Base-by-base conservation (phyloP, 495 filamentous ascomycete species). In the Penicillium herquei region DNA sequence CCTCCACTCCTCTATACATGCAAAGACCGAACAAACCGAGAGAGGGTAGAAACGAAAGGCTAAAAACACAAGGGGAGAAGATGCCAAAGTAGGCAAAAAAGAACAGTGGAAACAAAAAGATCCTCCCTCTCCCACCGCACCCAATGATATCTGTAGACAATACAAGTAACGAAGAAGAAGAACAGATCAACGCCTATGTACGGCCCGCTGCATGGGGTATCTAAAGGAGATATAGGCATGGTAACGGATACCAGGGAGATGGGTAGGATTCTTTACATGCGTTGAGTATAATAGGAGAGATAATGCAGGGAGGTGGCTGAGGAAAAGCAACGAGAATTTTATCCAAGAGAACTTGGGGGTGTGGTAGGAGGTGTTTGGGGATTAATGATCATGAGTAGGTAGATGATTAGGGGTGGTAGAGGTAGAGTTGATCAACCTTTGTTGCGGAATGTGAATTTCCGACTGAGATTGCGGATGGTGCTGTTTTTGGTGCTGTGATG, bases 401-500 rank as follows among this genome's bases (percentile, higher is more conserved):
- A 39, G 33, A 47, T 30, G 14, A 26, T n/a, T 18, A 45, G 12
- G 46, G 2, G 17, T 16, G 35, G 39, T 21, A 26, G 53, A 51
- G 7, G 21, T 5, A 48, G 51, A 12, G 31, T 49, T 30, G 35
- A 44, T 49, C 26, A 54, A 61, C 52, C 63, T 54, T 66, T 66
- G 21, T 26, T 26, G 6, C 65, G 60, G 45, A 49, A 61, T 48
- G 72, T 72, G 49, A 77, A 46, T 55, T 73, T 77, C 17, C 76
- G 76, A 48, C 76, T 70, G 13, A 78, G 50, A 53, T 58, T 77
- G 52, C 74, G 72, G 37, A 77, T 73, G 32, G 70, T 73, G 49
- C 58, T 67, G 55, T 71, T 78, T 39, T 68, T 58, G 30, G 66
- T 73, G 37, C 11, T 6, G 44, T 39, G 32, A 51, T 39, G 4